Percentiles rank a stretch among this genome's conserved stretches.
These are phyloP conservation scores for Penicillium concentricum DNA, from an alignment of 2,329 filamentous ascomycete species.

Conservation along the genomic window DNA sequence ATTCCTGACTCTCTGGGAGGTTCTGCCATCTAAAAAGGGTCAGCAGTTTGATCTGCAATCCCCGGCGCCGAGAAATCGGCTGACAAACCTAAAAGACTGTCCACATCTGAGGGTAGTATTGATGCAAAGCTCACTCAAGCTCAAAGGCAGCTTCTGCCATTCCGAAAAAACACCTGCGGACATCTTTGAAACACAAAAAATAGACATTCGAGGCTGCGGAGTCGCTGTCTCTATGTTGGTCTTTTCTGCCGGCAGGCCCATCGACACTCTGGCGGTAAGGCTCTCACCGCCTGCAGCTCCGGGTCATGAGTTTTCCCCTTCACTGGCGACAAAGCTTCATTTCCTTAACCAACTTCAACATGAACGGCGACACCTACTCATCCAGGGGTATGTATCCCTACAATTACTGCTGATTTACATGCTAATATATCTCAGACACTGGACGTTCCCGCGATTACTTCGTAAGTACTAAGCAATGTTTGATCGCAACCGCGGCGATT, in stretches of 20 bases:
- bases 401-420: conserved; percentile 12
- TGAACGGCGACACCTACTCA: conserved; percentile 85
- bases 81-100: conserved; percentile 73
- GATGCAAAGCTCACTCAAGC: conserved; percentile 82
- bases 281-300: conserved; percentile 16
- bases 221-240: neutral
- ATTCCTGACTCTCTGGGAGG: conserved; percentile 69
- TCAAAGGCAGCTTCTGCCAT: conserved; percentile 85
- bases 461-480: conserved; percentile 39
- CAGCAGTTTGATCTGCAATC: neutral
- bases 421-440: conserved; percentile 44
- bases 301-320: conserved; percentile 36
- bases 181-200: neutral
- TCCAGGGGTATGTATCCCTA: conserved; percentile 63
- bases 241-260: neutral
- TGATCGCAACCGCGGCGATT: conserved; percentile 15
- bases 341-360: conserved; percentile 44
- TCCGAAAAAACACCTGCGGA: conserved; percentile 56
- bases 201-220: neutral
- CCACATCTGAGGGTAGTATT: conserved; percentile 93
- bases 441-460: conserved; percentile 56
- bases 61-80: neutral
- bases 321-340: conserved; percentile 19
- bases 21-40: conserved; percentile 72
- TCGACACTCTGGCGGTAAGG: conserved; percentile 24